Evolutionary conservation across 257 asterid genomes (phyloP), one percentile per base, ranked within the genome.

Genomic region (Mitragyna speciosa): DNA sequence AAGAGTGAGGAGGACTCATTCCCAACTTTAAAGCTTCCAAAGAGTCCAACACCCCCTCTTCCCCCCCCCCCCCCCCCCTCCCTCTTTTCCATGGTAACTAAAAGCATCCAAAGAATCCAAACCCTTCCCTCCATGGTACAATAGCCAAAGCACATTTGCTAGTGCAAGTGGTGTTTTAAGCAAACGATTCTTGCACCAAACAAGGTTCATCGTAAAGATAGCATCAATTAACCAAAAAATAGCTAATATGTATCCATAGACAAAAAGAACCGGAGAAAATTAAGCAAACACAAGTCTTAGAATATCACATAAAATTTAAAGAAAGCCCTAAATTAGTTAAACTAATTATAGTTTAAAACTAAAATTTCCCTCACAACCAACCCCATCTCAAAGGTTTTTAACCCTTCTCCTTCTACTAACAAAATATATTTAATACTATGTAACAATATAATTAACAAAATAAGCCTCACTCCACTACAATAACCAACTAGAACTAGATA

Each of bases 251-350:
- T 24, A 30, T 19, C n/a, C 61, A 54, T 6, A 19, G 12, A 28
- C 12, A 56, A 17, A 15, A 41, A 9, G 26, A 4, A 1, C 24
- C 17, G 12, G 1, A 20, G 24, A 48, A 39, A 58, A 36, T 14
- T 8, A 22, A 64, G 26, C 72, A 10, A 76, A 28, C 14, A 47
- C 0, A 19, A 15, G 24, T 19, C 16, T 19, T 12, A 48, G 41
- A 77, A 31, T 11, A 77, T 66, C 36, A 77, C 52, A 77, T 48
- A 31, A 77, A 48, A 77, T 77, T 22, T 12, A 11, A 77, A 17
- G 74, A 65, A 77, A 65, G 80, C 64, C 73, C 64, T 76, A 64
- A 24, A 61, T 17, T 65, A 30, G 24, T 30, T 15, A 66, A 61
- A 61, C 63, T 64, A 20, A 11, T 31, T 16, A 19, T 17, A 73